phyloP scores from a whole-genome alignment of 2,329 filamentous ascomycete genomes.

The Magnaporthales sp. region DNA sequence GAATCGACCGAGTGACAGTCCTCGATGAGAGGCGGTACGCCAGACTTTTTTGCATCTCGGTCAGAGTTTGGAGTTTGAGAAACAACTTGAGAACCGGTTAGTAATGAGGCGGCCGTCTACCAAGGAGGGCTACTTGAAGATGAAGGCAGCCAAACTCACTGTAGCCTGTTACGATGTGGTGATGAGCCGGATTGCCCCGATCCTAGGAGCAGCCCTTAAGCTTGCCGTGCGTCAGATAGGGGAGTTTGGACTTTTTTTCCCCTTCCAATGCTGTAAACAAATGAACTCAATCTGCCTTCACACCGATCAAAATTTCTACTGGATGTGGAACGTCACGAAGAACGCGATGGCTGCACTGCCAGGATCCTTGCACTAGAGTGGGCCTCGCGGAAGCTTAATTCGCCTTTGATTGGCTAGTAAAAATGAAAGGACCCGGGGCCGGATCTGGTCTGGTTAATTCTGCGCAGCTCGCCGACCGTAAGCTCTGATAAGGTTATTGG shows the following conservation, averaged over 20 bases:
- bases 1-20: neutral
- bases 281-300: neutral
- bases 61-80: neutral
- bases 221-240: neutral
- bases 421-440: neutral
- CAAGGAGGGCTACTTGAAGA: neutral
- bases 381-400: neutral
- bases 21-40: neutral
- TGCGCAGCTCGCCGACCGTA: neutral
- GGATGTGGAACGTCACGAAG: neutral
- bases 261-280: neutral
- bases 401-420: neutral
- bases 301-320: neutral
- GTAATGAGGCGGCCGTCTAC: neutral
- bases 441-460: neutral
- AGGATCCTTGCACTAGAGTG: neutral
- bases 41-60: neutral
- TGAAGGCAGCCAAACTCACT: neutral
- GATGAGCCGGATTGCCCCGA: neutral
- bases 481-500: neutral
- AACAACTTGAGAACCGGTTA: neutral
- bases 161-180: neutral
- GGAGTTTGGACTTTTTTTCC: neutral
- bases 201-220: neutral
- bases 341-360: neutral